Conservation (phyloP, 176 grass and related monocot species). For the Coix lacrymajobi region DNA sequence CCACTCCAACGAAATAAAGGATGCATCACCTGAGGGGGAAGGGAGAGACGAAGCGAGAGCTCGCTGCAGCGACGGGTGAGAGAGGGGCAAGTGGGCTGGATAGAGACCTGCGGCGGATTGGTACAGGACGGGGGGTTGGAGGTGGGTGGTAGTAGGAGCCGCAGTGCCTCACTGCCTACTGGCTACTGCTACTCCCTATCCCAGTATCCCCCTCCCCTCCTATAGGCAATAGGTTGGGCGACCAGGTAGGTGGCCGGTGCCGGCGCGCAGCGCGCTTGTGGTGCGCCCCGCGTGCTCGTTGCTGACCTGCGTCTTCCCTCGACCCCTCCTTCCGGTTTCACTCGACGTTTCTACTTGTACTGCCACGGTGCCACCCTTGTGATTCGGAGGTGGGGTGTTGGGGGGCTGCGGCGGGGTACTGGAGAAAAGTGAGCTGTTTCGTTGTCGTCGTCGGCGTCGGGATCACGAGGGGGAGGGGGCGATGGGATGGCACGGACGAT, state of each 20-base stretch:
- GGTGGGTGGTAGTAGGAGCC: neutral
- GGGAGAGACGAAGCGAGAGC: neutral
- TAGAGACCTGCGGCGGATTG: constrained; percentile 12
- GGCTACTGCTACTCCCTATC: neutral
- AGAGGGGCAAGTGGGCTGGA: constrained; percentile 9
- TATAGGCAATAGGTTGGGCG: neutral
- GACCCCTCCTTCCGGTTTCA: neutral
- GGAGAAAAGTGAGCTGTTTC: constrained; percentile 18
- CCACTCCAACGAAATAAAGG: neutral
- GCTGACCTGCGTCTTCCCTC: neutral
- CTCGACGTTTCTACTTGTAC: constrained; percentile 29
- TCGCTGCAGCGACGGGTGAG: constrained; percentile 1
- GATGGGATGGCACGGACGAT: neutral
- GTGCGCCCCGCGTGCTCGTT: neutral
- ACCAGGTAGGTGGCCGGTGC: constrained; percentile 13
- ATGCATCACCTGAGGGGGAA: constrained; percentile 13
- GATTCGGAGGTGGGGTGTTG: constrained; percentile 11
- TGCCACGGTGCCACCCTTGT: neutral
- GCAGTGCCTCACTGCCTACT: neutral
- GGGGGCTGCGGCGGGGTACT: neutral
- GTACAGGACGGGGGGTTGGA: neutral
- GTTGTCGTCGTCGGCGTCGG: constrained; percentile 33
- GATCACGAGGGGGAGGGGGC: constrained; percentile 22
- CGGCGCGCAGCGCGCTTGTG: neutral
- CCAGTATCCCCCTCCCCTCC: constrained; percentile 1